Base-by-base conservation (phyloP, 75 land plant species). In the Cryptomeria japonica region DNA sequence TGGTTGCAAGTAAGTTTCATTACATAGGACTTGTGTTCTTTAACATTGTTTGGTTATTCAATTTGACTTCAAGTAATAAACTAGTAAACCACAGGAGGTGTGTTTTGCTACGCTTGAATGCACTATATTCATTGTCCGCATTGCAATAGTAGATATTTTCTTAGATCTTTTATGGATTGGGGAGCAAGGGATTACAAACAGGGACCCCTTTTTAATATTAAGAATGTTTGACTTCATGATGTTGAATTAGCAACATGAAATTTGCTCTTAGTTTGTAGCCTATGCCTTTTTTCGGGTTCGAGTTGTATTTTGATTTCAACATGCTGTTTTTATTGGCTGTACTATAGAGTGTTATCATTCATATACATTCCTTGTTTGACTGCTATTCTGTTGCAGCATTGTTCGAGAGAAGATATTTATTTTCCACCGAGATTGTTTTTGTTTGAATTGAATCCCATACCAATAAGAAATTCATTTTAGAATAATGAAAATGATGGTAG, bases 1-100 rank as follows among this genome's bases (percentile, higher is more conserved):
- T 92, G 39, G 87, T 92, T 68, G 72, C 93, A 64, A 92, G 93
- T 92, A 92, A 76, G 93, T 83, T 82, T 61, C 79, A 70, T 25
- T 19, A 39, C 49, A 82, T n/a, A 28, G 83, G 14, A 46, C 34
- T n/a, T 12, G 39, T 82, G 31, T 44, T 82, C 47, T 82, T 82
- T 46, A 32, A 82, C 31, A 44, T 46, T 82, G 31, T 49, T 46
- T 82, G 47, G 42, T 80, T 80, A 18, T 78, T 34, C 22, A 18
- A 18, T 39, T 44, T 0, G 47, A 16, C 47, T 42, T 28, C 31
- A 9, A 12, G 84, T 22, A 28, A 42, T 18, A 0, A 80, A 41
- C 16, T 46, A n/a, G 12, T 34, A 46, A 82, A 46, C 31, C 4
- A 82, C n/a, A 32, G 46, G 46, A 28, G 47, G 12, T 41, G n/a